Evolutionary conservation across 2,329 filamentous ascomycete species (phyloP), one percentile per base, ranked within the genome.

Genomic region (Elsinoe arachidis): DNA sequence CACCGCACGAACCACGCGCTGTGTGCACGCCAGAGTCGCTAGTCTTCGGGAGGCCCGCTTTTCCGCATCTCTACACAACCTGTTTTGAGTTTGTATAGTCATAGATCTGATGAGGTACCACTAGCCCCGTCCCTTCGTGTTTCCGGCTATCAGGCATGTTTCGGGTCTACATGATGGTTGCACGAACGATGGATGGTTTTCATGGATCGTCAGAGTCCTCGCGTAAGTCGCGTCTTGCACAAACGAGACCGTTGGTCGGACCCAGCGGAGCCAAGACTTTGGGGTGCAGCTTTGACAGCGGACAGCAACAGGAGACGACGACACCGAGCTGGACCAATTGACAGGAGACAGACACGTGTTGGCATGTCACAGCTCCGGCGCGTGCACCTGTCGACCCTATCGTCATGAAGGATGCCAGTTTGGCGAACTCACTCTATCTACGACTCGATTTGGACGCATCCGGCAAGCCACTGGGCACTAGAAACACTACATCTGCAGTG

Each of bases 11-110:
- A 53, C 49, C 49, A 53, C 35, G 49, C 26, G 33, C 49, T 35
- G 34, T 15, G 19, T 38, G n/a, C 33, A 46, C 49, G 34, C 49
- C 46, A 26, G 49, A 38, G 49, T 53, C 49, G 49, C 49, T 53
- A 53, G 49, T 53, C 11, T 34, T 14, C 49, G 49, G 49, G 49
- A 53, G 19, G 49, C 49, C 49, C 49, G 49, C 49, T 53, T 53
- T 53, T 53, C 49, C 49, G 49, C 17, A 19, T 53, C 19, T 39
- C 49, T 37, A 26, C 49, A 53, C 49, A 21, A 34, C 33, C 33
- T 19, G 38, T 34, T 51, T 26, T 37, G 26, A 37, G 26, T 51
- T 37, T 11, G 41, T 26, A 46, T 17, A 51, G 30, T 51, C 10
- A 35, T 11, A 35, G 26, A 34, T 34, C 46, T 34, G 9, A 15